These are phyloP conservation scores for Tetracladium setigerum DNA, from an alignment of 495 filamentous ascomycete genomes.

Conservation along the genomic window DNA sequence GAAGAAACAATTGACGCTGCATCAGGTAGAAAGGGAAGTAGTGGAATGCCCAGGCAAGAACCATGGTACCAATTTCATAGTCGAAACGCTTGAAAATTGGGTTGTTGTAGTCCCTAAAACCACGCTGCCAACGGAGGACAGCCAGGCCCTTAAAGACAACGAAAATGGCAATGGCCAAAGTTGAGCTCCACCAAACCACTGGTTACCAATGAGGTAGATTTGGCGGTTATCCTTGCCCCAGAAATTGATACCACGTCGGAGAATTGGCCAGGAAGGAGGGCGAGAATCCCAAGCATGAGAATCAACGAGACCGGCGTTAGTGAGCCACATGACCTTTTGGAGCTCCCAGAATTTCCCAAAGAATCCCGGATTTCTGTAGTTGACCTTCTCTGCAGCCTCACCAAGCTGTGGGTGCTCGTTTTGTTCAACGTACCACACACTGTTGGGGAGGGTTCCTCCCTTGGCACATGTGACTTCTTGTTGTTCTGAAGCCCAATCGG, in stretches of 20 bases:
- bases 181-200: slow-evolving; percentile 89
- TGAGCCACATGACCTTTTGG: slow-evolving; percentile 99
- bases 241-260: slow-evolving; percentile 97
- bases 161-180: slow-evolving; percentile 71
- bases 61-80: slow-evolving; percentile 86
- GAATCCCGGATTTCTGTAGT: slow-evolving; percentile 92
- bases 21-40: slow-evolving; percentile 97
- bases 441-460: slow-evolving; percentile 88
- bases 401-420: slow-evolving; percentile 76
- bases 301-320: slow-evolving; percentile 92
- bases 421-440: slow-evolving; percentile 89
- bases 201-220: slow-evolving; percentile 94
- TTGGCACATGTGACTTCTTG: slow-evolving; percentile 98
- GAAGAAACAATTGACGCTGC: slow-evolving; percentile 89
- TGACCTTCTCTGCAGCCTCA: slow-evolving; percentile 77
- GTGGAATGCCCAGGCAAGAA: slow-evolving; percentile 90
- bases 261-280: slow-evolving; percentile 85
- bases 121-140: slow-evolving; percentile 88
- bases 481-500: slow-evolving; percentile 94
- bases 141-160: slow-evolving; percentile 78
- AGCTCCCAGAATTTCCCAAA: slow-evolving; percentile 98
- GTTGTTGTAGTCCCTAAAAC: slow-evolving; percentile 75
- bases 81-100: slow-evolving; percentile 89
- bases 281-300: slow-evolving; percentile 98
- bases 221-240: slow-evolving; percentile 93